phyloP scores from a whole-genome alignment of 2,329 filamentous ascomycete species.

The Colletotrichum incanum region DNA sequence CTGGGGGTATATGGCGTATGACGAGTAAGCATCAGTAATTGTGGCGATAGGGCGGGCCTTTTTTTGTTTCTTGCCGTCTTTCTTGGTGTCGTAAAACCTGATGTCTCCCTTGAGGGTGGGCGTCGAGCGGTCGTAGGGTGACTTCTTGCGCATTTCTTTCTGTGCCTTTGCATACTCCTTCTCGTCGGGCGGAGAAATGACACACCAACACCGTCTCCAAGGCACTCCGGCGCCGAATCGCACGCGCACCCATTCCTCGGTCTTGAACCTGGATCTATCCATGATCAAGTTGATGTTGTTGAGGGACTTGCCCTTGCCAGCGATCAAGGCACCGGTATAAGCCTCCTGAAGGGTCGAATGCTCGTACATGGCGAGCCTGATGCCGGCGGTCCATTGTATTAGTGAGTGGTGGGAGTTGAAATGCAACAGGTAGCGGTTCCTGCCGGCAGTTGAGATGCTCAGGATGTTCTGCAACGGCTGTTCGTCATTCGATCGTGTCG shows the following conservation, averaged over 20 bases:
- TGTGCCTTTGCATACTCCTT: constrained; percentile 90
- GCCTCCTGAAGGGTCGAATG: constrained; percentile 94
- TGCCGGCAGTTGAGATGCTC: constrained; percentile 94
- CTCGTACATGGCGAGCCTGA: constrained; percentile 94
- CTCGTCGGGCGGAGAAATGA: constrained; percentile 92
- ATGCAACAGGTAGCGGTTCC: constrained; percentile 95
- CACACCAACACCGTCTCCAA: constrained; percentile 97
- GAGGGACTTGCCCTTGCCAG: constrained; percentile 89
- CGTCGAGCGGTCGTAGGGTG: constrained; percentile 82
- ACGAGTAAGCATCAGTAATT: constrained; percentile 90
- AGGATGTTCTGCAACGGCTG: constrained; percentile 94
- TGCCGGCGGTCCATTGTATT: constrained; percentile 95
- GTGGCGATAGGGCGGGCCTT: constrained; percentile 92
- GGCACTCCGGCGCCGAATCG: constrained; percentile 96
- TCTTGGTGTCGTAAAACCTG: constrained; percentile 91
- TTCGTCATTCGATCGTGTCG: constrained; percentile 82
- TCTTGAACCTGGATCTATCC: constrained; percentile 82
- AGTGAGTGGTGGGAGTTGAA: constrained; percentile 96
- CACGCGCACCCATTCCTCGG: constrained; percentile 95
- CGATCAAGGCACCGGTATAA: constrained; percentile 95
- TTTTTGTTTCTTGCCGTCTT: constrained; percentile 86
- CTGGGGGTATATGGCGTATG: constrained; percentile 96
- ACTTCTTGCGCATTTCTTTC: constrained; percentile 86
- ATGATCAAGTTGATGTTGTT: constrained; percentile 94
- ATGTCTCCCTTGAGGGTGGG: constrained; percentile 87